Evolutionary conservation across 768 basidiomycete species (phyloP).

Genomic region (Lentinula boryana): DNA sequence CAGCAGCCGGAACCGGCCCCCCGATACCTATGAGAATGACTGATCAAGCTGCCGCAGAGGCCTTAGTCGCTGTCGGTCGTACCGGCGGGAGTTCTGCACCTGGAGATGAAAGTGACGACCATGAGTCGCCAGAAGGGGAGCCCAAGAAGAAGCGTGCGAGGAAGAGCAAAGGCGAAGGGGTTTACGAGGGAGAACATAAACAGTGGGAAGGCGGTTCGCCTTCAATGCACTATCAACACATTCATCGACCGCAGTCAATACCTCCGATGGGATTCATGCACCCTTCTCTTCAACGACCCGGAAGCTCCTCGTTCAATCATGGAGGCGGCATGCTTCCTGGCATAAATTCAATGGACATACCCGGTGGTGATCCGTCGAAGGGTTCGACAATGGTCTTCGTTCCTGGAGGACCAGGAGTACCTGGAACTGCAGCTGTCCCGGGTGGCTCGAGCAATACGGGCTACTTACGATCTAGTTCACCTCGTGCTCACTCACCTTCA

Average conservation of each 20-base stretch:
- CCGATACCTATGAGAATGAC: slow-evolving; percentile 40
- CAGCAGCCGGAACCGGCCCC: slow-evolving; percentile 51
- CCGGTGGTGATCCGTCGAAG: not conserved
- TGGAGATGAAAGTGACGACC: slow-evolving; percentile 37
- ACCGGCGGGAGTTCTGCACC: slow-evolving; percentile 19
- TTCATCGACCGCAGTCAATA: slow-evolving; percentile 1
- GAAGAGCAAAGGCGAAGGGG: slow-evolving; percentile 28
- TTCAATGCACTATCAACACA: slow-evolving; percentile 24
- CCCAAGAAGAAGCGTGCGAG: slow-evolving; percentile 57
- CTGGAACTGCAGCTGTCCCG: slow-evolving; percentile 10
- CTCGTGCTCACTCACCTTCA: slow-evolving; percentile 66
- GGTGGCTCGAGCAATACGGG: slow-evolving; percentile 35
- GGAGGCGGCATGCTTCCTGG: slow-evolving; percentile 1
- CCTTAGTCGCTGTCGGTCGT: slow-evolving; percentile 78
- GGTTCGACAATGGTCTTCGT: slow-evolving; percentile 1
- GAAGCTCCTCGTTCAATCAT: not conserved
- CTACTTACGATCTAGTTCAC: slow-evolving; percentile 60
- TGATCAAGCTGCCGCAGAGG: slow-evolving; percentile 87
- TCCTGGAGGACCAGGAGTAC: slow-evolving; percentile 5
- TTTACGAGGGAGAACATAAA: slow-evolving; percentile 36
- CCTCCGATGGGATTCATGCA: slow-evolving; percentile 1
- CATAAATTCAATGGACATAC: slow-evolving; percentile 5
- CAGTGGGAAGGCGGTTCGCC: slow-evolving; percentile 29
- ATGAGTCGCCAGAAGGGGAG: slow-evolving; percentile 28
- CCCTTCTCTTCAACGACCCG: not conserved